phyloP scores from a whole-genome alignment of 2,329 filamentous ascomycete genomes.

The Ceratocystis colombiana region DNA sequence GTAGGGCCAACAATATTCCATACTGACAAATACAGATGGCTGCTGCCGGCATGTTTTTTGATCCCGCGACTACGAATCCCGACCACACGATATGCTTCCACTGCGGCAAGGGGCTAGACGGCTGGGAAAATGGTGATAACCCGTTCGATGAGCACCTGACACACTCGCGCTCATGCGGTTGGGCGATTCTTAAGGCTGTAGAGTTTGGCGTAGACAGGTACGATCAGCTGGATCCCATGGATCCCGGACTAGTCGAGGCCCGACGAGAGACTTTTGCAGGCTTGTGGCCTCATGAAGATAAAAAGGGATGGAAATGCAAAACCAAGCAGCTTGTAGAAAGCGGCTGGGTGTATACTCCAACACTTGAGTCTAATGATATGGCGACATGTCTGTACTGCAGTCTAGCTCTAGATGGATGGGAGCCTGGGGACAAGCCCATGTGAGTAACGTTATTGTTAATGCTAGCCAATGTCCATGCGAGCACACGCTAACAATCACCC shows the following conservation, averaged over 20 bases:
- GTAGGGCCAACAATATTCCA: conserved; percentile 22
- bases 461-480: neutral
- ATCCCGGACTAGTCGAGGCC: conserved; percentile 61
- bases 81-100: conserved; percentile 89
- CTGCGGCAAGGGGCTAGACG: conserved; percentile 73
- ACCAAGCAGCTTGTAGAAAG: conserved; percentile 83
- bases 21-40: conserved; percentile 53
- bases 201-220: conserved; percentile 54
- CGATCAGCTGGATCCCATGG: conserved; percentile 61
- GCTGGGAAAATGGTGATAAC: conserved; percentile 82
- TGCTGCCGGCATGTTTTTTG: conserved; percentile 82
- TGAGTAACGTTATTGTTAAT: conserved; percentile 37
- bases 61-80: conserved; percentile 60
- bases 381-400: conserved; percentile 87
- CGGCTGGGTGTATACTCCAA: conserved; percentile 90
- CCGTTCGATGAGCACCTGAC: conserved; percentile 76
- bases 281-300: conserved; percentile 80
- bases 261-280: conserved; percentile 73
- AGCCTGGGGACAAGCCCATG: conserved; percentile 80
- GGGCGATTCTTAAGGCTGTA: conserved; percentile 62
- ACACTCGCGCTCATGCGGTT: conserved; percentile 73
- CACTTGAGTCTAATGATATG: conserved; percentile 72
- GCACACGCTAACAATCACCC: conserved; percentile 28
- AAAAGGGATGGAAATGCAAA: conserved; percentile 83
- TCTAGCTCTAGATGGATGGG: conserved; percentile 86